Evolutionary conservation across 2,329 filamentous ascomycete genomes (phyloP).

Genomic region (Epicoccum nigrum): DNA sequence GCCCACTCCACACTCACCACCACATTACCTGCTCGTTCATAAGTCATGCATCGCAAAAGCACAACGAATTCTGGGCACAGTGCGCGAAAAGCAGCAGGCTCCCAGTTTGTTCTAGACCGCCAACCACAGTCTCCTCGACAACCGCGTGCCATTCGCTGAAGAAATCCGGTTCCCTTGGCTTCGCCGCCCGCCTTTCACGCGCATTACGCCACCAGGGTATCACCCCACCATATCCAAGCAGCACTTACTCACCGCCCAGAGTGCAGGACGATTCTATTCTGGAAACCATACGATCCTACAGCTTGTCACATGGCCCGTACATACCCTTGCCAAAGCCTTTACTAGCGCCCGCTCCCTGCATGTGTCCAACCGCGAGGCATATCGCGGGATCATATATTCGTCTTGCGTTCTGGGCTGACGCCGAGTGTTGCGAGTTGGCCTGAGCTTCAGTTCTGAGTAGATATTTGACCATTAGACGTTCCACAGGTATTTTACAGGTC

Average conservation of each 20-base stretch:
- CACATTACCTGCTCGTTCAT: background rate
- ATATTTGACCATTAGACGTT: conserved; percentile 14
- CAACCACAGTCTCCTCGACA: background rate
- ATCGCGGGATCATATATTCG: conserved; percentile 8
- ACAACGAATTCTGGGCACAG: conserved; percentile 5
- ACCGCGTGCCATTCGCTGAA: conserved; percentile 15
- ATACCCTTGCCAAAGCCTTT: conserved; percentile 12
- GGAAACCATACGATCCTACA: conserved; percentile 10
- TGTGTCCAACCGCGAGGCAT: conserved; percentile 13
- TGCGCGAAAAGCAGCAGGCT: conserved; percentile 2
- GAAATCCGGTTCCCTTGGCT: conserved; percentile 11
- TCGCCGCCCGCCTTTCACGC: conserved; percentile 17
- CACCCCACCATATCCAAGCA: conserved; percentile 5
- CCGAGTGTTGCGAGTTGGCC: background rate
- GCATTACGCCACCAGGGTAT: conserved; percentile 17
- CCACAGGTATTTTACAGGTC: background rate
- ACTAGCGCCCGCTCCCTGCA: conserved; percentile 19
- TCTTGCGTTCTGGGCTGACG: conserved; percentile 17
- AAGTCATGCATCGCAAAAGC: conserved; percentile 3
- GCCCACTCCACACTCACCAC: conserved; percentile 8
- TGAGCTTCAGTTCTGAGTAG: conserved; percentile 4
- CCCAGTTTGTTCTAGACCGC: conserved; percentile 3
- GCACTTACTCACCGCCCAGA: conserved; percentile 11
- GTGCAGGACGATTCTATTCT: conserved; percentile 3
- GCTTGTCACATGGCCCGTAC: conserved; percentile 18